Base-by-base conservation (phyloP, 306 rosid genomes). In the Macrotyloma uniflorum region DNA sequence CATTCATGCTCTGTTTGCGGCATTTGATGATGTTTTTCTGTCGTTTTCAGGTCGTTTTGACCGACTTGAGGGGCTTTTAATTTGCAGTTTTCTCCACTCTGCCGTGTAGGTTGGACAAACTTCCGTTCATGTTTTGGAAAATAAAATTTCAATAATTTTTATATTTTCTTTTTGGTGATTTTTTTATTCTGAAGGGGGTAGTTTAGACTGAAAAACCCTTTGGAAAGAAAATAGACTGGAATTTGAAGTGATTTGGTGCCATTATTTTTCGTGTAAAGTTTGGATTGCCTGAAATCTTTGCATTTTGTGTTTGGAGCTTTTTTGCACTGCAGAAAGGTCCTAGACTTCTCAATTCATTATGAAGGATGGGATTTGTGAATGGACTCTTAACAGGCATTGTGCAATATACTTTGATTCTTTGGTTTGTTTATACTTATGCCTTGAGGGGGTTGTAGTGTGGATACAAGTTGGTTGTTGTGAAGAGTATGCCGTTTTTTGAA, bases 1-100 rank as follows among this genome's bases (percentile, higher is more conserved):
- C 4, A 62, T 82, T 74, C 26, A 9, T 33, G 73, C 35, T 36
- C 8, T 75, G n/a, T n/a, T 32, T 40, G 33, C 23, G 76, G 72
- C 66, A 67, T 81, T 68, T 33, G n/a, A 28, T 59, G 77, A 43
- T 82, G 76, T 62, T 23, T 46, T 49, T 71, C 30, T 58, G 74
- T 83, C 81, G 50, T 51, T 75, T 82, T 79, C 81, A 78, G 81
- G 80, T 69, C 81, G 62, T 82, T 53, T 83, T 45, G 82, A 84
- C 76, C 20, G 74, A 69, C 86, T 10, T 49, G 45, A 26, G 33
- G 61, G 72, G 36, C 69, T 64, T 75, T 65, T 36, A 55, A 22
- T 75, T 64, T 76, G 77, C 78, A 28, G 74, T 58, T 70, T 51
- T 75, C 63, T 59, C 71, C 16, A 80, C 64, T 36, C 77, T 79